Base-by-base conservation (phyloP, 176 grass and related monocot genomes). In the Elymus sibiricus region DNA sequence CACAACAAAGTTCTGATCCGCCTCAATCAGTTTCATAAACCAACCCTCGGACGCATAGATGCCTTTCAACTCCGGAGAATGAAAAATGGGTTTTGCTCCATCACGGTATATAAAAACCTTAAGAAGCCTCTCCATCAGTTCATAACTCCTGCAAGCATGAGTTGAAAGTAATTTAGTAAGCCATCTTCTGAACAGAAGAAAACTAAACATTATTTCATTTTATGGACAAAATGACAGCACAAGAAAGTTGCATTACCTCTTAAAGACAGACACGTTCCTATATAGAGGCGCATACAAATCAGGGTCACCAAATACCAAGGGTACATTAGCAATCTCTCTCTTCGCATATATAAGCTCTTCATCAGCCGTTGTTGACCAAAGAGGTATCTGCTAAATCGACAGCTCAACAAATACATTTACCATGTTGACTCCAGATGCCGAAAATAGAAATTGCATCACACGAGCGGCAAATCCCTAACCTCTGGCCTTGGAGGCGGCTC, bases 31-130 rank as follows among this genome's bases (percentile, higher is more conserved):
- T 87, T 85, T 98, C 93, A 98, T 98, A 81, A 98, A 98, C 95
- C 95, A 98, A 3, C 95, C 93, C 81, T 98, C 95, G n/a, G 95
- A 98, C 31, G 91, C 91, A 58, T 98, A 98, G 70, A 98, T 98
- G 70, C 95, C 95, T 82, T 91, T 91, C 47, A 98, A 79, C 55
- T 90, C 85, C 4, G 95, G 95, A 19, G 89, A 87, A 86, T 98
- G 95, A 28, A 95, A 98, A 81, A 98, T 88, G 46, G 95, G 95
- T 83, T 84, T 90, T 11, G 70, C 67, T 71, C 95, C 95, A 59
- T 98, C 95, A 79, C 90, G 82, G 78, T 95, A 98, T 87, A 95
- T 90, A 43, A 92, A 98, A 65, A 95, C 87, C 82, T 95, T 98
- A 70, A 98, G 81, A 84, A 94, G 68, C 39, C 53, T 88, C 64